These are phyloP conservation scores for Rehmannia glutinosa DNA, from an alignment of 257 asterid species.

Conservation along the genomic window DNA sequence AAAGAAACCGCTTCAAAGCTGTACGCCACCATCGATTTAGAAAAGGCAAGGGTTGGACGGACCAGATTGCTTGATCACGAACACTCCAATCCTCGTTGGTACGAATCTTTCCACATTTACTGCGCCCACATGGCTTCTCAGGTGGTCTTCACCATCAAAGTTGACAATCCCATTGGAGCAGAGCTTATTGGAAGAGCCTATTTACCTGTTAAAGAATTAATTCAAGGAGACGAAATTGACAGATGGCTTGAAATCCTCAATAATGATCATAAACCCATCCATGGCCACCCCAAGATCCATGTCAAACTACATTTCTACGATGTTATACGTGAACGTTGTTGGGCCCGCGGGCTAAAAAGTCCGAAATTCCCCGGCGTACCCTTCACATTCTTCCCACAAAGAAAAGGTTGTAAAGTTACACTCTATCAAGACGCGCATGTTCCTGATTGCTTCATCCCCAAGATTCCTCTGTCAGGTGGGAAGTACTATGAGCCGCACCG, in stretches of 20 bases:
- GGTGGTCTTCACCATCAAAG: constrained; percentile 40
- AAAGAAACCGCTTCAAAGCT: constrained; percentile 33
- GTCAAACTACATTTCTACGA: constrained; percentile 44
- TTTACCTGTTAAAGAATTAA: constrained; percentile 21
- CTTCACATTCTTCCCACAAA: constrained; percentile 55
- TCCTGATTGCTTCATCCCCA: constrained; percentile 55
- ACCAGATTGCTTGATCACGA: constrained; percentile 29
- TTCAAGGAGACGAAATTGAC: constrained; percentile 34
- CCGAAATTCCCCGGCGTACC: constrained; percentile 54
- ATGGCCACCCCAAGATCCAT: constrained; percentile 38
- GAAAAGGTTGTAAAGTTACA: constrained; percentile 48
- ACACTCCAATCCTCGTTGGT: constrained; percentile 37
- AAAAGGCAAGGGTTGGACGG: constrained; percentile 56
- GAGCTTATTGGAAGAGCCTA: constrained; percentile 38
- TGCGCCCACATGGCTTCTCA: constrained; percentile 42
- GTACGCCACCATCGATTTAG: constrained; percentile 61
- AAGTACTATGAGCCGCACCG: constrained; percentile 51
- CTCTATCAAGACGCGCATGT: constrained; percentile 69
- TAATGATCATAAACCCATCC: constrained; percentile 20
- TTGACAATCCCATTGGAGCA: constrained; percentile 40
- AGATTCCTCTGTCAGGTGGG: constrained; percentile 58
- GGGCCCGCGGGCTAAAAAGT: constrained; percentile 37
- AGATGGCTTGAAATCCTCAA: constrained; percentile 35
- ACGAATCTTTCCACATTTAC: constrained; percentile 49
- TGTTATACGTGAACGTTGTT: constrained; percentile 35